Base-by-base conservation (phyloP, 176 grass and related monocot species). In the Musa itinerans region DNA sequence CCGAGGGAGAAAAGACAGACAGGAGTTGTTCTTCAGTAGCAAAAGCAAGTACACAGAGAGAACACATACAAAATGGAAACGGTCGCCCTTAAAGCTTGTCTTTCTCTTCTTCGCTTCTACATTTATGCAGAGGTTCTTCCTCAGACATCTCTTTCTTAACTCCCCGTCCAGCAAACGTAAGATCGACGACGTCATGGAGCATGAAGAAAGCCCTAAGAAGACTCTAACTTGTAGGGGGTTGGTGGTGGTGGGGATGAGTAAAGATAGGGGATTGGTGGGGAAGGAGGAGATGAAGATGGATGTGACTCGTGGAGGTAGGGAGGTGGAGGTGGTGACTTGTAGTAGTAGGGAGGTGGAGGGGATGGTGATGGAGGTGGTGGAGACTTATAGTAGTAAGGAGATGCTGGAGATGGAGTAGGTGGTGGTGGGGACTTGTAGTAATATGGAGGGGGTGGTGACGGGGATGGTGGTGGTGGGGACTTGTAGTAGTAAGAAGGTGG, bases 291-390 rank as follows among this genome's bases (percentile, higher is more conserved):
- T 53, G 15, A 23, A 15, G 84, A 65, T 68, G 86, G 80, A 52
- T 80, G 80, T 19, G 69, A 62, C 70, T 57, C 77, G 78, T 89
- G 72, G 43, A 74, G 25, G 66, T 86, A 70, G 74, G 72, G 43
- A 61, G 12, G 56, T 59, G 56, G 56, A 7, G 56, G 50, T 34
- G 52, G 52, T 71, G 76, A 26, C 52, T 74, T 65, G 21, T 81
- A 81, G 29, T 43, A 64, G 54, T 68, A 74, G 11, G 57, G 80
- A 49, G 80, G 72, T 11, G 72, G 71, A 14, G 71, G 69, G 55
- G 27, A 12, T 4, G 49, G 57, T 57, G 74, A 76, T 53, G 15
- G 50, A 23, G 84, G 71, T 62, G 86, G 80, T 51, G 85, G 80
- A 22, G 69, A 62, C 70, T 57, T 80, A 71, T 89, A 76, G 43